Base-by-base conservation (phyloP, 805 yeast species). In the Starmerella stellata region DNA sequence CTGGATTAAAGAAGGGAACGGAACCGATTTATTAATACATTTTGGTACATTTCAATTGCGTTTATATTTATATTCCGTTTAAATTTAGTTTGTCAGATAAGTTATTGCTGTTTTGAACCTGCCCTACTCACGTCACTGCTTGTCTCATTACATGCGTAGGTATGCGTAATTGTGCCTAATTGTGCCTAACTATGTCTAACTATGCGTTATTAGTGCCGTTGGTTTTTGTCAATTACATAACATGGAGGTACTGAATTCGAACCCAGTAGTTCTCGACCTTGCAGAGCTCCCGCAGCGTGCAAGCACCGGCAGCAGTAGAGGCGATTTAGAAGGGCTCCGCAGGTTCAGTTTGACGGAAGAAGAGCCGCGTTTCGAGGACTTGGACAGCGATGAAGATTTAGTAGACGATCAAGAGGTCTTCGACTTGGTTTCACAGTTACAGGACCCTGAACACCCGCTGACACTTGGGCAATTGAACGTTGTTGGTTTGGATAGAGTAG, bases 371-470 rank as follows among this genome's bases (percentile, higher is more conserved):
- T 19, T 19, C 4, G 15, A 9, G 4, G 34, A 11, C 35, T 40
- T 39, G 39, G 56, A 48, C 13, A 51, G 43, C 5, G 58, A 49
- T 11, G 46, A 44, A 16, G 90, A 81, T 29, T 70, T 69, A 7
- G 72, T 87, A 29, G 98, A 87, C 54, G 58, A 83, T 2, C 95
- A 87, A 54, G 98, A 87, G 54, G 74, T 87, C 4, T 83, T 72
- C 50, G 94, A 85, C 54, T 62, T 87, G 35, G 80, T 81, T 2
- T 73, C 95, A 4, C 70, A 76, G 23, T 81, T 83, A 11, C 78
- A 92, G 0, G 99, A 90, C 55, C 99, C 99, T 1, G 99, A 90
- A 53, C 99, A 90, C 56, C 99, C 99, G 1, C 63, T 90, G 32
- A 78, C 95, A 0, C 63, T 90, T 41, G 98, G 95, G 0, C 96